These are phyloP conservation scores for Guadua angustifolia DNA, from an alignment of 176 grass and related monocot genomes.

Conservation along the genomic window DNA sequence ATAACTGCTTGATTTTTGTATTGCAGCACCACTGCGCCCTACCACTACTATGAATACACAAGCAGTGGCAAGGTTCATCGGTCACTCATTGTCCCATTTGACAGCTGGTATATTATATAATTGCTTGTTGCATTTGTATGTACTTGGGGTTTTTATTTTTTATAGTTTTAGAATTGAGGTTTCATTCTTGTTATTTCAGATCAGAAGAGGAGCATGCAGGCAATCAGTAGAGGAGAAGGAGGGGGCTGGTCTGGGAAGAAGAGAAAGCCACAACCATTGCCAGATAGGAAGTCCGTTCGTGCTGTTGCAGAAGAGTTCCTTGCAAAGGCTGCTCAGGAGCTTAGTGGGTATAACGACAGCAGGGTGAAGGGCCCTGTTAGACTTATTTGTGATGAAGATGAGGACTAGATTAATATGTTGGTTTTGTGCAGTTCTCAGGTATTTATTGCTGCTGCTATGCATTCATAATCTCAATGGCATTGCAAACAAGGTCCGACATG, in stretches of 20 bases:
- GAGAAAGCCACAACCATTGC: conserved; percentile 58
- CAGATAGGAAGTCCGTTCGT: conserved; percentile 63
- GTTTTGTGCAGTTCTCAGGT: conserved; percentile 39
- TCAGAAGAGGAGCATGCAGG: conserved; percentile 72
- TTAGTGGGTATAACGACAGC: conserved; percentile 53
- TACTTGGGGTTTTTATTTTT: background rate
- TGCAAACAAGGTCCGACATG: conserved; percentile 8
- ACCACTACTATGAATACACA: conserved; percentile 17
- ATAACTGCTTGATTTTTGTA: conserved; percentile 31
- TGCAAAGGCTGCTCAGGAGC: conserved; percentile 80
- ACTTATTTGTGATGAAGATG: conserved; percentile 60
- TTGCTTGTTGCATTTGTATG: no score
- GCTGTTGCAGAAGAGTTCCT: conserved; percentile 87
- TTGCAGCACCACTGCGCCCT: conserved; percentile 78
- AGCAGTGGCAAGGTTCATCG: no score
- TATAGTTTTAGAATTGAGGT: conserved; percentile 29
- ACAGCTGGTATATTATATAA: no score
- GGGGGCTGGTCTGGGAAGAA: conserved; percentile 65
- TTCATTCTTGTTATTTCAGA: conserved; percentile 59
- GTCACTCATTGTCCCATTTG: no score
- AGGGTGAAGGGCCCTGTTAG: conserved; percentile 72
- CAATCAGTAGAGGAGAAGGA: conserved; percentile 72
- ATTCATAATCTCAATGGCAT: background rate
- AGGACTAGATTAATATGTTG: conserved; percentile 53
- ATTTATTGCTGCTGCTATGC: conserved; percentile 29